phyloP scores from a whole-genome alignment of 2,329 filamentous ascomycete species.

The Paradendryphiella salina region DNA sequence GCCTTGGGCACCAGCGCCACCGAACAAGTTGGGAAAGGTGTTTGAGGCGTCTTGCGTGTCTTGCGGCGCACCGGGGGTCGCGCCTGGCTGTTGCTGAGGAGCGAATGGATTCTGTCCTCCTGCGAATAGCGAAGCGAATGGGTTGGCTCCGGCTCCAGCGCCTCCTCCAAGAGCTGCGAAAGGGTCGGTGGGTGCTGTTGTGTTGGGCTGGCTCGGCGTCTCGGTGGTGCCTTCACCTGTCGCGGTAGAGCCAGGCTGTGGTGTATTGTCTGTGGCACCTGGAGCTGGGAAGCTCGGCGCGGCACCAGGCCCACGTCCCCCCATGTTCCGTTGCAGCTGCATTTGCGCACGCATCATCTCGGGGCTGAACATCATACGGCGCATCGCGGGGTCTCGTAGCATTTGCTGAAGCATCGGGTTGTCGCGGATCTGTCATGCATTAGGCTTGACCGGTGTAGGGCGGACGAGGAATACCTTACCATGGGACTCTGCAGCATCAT shows the following conservation, averaged over 20 bases:
- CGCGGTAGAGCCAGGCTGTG: conserved; percentile 34
- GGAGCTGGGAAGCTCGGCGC: conserved; percentile 78
- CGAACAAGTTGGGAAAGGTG: conserved; percentile 58
- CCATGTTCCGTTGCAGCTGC: conserved; percentile 73
- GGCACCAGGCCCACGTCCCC: conserved; percentile 51
- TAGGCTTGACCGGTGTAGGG: conserved; percentile 7
- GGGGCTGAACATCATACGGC: conserved; percentile 91
- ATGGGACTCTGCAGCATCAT: conserved; percentile 68
- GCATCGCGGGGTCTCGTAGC: conserved; percentile 84
- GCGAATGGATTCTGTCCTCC: conserved; percentile 43
- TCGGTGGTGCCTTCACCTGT: conserved; percentile 42
- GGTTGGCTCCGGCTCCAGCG: conserved; percentile 51
- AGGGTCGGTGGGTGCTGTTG: conserved; percentile 49
- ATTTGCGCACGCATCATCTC: conserved; percentile 79
- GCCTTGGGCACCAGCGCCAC: conserved; percentile 35
- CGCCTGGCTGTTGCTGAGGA: conserved; percentile 28
- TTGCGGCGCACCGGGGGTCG: conserved; percentile 26
- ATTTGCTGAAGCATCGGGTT: conserved; percentile 89
- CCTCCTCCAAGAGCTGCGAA: conserved; percentile 51
- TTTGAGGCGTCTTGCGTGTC: conserved; percentile 32
- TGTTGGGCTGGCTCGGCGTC: conserved; percentile 44
- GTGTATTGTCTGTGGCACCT: conserved; percentile 85
- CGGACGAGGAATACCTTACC: conserved; percentile 31
- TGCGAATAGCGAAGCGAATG: conserved; percentile 63
- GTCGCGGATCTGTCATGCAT: conserved; percentile 64